Base-by-base conservation (phyloP, 169 alveolate genomes). In the Perkinsus chesapeaki region DNA sequence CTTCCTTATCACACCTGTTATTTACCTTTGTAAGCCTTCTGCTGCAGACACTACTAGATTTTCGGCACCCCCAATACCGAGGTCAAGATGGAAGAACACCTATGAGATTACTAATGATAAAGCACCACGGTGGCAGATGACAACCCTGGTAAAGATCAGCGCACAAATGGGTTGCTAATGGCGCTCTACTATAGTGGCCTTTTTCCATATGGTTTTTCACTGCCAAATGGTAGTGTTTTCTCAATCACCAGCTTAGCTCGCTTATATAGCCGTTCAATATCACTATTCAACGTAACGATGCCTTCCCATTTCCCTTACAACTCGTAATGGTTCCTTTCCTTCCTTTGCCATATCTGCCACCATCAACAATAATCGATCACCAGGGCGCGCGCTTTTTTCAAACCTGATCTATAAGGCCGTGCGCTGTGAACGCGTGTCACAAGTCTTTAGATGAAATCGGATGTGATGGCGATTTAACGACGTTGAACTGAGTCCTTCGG, bases 11-110 rank as follows among this genome's bases (percentile, higher is more conserved):
- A 60, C 34, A n/a, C 73, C 47, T 7, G 73, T 37, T 39, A 39
- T 48, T 60, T 95, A 92, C 73, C 95, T 95, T 95, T 97, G 96
- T 37, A 98, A 94, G 0, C 98, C 98, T n/a, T 97, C 94, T 23
- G 98, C 98, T 39, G 98, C 95, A 82, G 96, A 97, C 39, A 98
- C 98, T 73, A 98, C 95, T 43, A 98, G 96, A 94, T 98, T 97
- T 94, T 98, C 99, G 20, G 99, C 99, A 9, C 99, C 99, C 48
- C 99, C 99, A 36, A 98, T 97, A 39, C 99, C 99, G 91, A 97
- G 95, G 94, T 98, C 99, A 19, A 98, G 98, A 93, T 98, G 99
- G 43, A 98, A 94, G 91, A 98, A 97, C 9, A 99, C 99, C 39
- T 60, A 16, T 16, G 37, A 9, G 19, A 47, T 10, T 19, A 47